Evolutionary conservation across 1,284 basidiomycete species (phyloP).

Genomic region (Trametes pubescens): DNA sequence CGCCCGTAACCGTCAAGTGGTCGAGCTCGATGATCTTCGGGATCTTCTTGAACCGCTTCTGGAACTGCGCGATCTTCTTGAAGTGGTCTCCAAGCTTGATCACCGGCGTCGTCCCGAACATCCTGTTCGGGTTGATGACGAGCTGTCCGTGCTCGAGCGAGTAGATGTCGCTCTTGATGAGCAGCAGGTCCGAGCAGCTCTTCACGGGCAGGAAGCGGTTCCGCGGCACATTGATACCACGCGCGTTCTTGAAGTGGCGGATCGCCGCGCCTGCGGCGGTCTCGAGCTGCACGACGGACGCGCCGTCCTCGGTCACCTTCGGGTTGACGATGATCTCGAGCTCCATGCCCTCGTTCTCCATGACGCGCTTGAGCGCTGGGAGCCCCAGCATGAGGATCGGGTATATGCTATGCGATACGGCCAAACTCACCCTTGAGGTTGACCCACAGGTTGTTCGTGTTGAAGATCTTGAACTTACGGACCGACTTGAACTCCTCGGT

Average conservation of each 20-base stretch:
- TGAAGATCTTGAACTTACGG: slow-evolving; percentile 96
- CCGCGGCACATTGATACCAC: slow-evolving; percentile 98
- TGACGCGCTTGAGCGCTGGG: slow-evolving; percentile 84
- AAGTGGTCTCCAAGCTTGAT: slow-evolving; percentile 97
- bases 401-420: slow-evolving; percentile 7
- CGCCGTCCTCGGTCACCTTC: slow-evolving; percentile 88
- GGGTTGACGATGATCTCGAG: slow-evolving; percentile 96
- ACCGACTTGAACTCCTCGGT: slow-evolving; percentile 98
- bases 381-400: slow-evolving; percentile 27
- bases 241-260: slow-evolving; percentile 95
- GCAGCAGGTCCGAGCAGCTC: slow-evolving; percentile 89
- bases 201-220: slow-evolving; percentile 97
- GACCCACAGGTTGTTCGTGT: slow-evolving; percentile 99
- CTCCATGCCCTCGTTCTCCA: slow-evolving; percentile 93
- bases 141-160: slow-evolving; percentile 94
- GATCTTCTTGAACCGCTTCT: slow-evolving; percentile 97
- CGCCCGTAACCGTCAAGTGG: slow-evolving; percentile 96
- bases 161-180: slow-evolving; percentile 99
- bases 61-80: slow-evolving; percentile 96
- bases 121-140: slow-evolving; percentile 87
- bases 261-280: slow-evolving; percentile 98
- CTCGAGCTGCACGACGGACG: slow-evolving; percentile 89
- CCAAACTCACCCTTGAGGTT: slow-evolving; percentile 74
- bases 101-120: slow-evolving; percentile 96
- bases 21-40: slow-evolving; percentile 94